Percentiles rank a stretch among this genome's conserved stretches.
Evolutionary conservation across 2,329 filamentous ascomycete species (phyloP).

Genomic region (Ascocoryne sarcoides): DNA sequence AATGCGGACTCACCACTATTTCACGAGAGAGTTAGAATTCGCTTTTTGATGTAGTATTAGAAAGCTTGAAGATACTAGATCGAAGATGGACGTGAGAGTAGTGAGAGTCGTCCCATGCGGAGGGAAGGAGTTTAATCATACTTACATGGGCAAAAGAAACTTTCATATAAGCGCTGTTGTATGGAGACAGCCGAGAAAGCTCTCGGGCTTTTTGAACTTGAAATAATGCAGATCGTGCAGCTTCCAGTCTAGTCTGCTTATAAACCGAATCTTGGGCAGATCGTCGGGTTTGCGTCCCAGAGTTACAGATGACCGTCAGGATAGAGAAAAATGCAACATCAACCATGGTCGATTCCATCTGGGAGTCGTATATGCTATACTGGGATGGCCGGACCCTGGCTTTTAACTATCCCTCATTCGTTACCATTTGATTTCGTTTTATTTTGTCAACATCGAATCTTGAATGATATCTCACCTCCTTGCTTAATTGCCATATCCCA

Average conservation of each 20-base stretch:
- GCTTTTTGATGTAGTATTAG: no score
- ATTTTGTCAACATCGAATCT: no score
- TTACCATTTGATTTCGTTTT: no score
- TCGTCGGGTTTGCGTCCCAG: no score
- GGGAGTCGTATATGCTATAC: constrained; percentile 1
- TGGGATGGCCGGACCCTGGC: background rate
- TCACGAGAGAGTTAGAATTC: no score
- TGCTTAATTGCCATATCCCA: constrained; percentile 5
- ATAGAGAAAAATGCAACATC: constrained; percentile 10
- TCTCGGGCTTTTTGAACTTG: constrained; percentile 4
- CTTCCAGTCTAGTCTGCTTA: constrained; percentile 1
- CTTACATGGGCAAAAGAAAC: constrained; percentile 5
- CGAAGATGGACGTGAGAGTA: no score
- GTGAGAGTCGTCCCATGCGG: no score
- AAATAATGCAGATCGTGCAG: constrained; percentile 4
- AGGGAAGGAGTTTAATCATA: no score
- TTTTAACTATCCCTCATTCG: no score
- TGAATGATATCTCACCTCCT: background rate
- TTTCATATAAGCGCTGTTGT: constrained; percentile 9
- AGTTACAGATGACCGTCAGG: no score
- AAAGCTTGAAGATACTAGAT: no score
- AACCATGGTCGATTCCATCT: constrained; percentile 7
- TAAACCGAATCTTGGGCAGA: constrained; percentile 2
- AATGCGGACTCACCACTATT: no score
- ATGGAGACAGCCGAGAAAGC: constrained; percentile 2